Evolutionary conservation across 179 eudicot species (phyloP).

Genomic region (Spergularia azorica): DNA sequence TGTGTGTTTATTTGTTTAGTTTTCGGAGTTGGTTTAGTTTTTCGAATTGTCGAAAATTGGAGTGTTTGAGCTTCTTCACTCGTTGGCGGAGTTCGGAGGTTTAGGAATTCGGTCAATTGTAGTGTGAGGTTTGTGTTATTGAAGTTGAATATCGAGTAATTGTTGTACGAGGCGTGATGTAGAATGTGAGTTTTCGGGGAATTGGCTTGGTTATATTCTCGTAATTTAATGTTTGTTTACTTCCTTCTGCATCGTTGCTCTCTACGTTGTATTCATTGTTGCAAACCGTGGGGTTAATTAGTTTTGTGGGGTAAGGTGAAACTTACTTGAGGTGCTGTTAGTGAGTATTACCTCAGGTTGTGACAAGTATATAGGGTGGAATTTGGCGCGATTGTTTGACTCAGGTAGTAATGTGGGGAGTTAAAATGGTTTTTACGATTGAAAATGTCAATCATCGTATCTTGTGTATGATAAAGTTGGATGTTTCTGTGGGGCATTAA

Average conservation of each 20-base stretch:
- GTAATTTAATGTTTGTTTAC: not conserved
- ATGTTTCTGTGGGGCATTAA: not conserved
- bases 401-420: not conserved
- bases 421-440: not conserved
- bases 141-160: too few species aligned
- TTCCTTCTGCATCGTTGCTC: not conserved
- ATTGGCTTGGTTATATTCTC: not conserved
- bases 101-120: too few species aligned
- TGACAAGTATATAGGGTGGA: not conserved
- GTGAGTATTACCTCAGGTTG: not conserved
- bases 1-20: slow-evolving; percentile 41
- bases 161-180: too few species aligned
- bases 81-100: not conserved
- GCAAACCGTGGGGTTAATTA: not conserved
- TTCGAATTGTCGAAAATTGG: not conserved
- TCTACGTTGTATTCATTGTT: not conserved
- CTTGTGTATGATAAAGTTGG: not conserved
- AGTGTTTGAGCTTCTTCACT: not conserved
- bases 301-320: not conserved
- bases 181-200: not conserved
- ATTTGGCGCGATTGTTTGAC: not conserved
- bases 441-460: too few species aligned
- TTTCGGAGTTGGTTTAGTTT: not conserved
- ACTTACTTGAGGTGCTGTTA: not conserved
- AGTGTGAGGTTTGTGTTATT: too few species aligned